These are phyloP conservation scores for Blastocystis sp. DNA, from an alignment of 352 stramenopile species.

Conservation along the genomic window DNA sequence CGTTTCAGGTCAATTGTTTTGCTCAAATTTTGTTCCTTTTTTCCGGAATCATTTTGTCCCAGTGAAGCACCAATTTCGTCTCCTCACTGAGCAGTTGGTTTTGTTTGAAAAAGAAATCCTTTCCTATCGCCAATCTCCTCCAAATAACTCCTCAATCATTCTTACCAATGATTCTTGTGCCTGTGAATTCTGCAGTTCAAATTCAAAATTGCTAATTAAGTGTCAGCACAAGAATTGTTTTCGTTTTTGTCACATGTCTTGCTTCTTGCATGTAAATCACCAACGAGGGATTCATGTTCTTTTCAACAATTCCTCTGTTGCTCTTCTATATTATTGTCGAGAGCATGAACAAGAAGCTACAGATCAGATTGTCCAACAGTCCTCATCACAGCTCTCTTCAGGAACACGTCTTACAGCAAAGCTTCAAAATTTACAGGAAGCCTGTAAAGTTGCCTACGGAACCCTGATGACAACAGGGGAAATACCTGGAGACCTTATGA, in stretches of 20 bases:
- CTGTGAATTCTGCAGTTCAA: constrained; percentile 5
- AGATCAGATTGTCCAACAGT: too few relatives aligned
- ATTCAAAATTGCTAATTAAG: constrained; percentile 9
- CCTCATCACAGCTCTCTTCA: neutral
- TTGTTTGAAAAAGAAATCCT: neutral
- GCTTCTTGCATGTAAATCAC: neutral
- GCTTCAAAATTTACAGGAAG: neutral
- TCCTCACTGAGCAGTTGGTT: neutral
- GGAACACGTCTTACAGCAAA: neutral
- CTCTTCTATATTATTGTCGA: constrained; percentile 22
- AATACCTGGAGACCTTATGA: neutral
- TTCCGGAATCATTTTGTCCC: constrained; percentile 4
- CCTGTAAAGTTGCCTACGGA: neutral
- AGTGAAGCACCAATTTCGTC: neutral
- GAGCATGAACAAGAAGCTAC: neutral
- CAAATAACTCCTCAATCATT: neutral
- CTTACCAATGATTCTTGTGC: neutral
- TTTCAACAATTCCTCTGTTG: constrained; percentile 6
- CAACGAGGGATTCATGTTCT: neutral
- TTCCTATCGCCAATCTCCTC: neutral
- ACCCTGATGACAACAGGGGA: neutral
- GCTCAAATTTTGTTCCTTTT: neutral
- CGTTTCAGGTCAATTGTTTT: neutral
- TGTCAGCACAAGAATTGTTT: constrained; percentile 33
- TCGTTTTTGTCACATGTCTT: neutral